A percentile compares a stretch with the other conserved stretches of the same genome.
These are phyloP conservation scores for Paecilomyces niveus DNA, from an alignment of 2,329 filamentous ascomycete species.

Conservation along the genomic window DNA sequence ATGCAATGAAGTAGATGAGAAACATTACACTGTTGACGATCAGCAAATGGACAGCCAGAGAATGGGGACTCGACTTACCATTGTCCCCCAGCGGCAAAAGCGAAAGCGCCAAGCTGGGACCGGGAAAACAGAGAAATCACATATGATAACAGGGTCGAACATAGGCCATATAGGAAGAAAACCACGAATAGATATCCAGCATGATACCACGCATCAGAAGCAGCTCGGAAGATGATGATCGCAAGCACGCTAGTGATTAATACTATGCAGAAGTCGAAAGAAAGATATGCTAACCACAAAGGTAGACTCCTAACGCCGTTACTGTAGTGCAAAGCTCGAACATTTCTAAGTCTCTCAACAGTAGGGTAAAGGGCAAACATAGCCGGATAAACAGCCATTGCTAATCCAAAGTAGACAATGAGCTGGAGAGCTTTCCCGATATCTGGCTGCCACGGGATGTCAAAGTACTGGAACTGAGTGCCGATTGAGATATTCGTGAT, in stretches of 20 bases:
- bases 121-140: constrained; percentile 71
- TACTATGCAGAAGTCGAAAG: constrained; percentile 73
- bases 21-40: constrained; percentile 48
- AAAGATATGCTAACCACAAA: constrained; percentile 75
- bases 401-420: constrained; percentile 73
- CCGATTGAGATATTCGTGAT: constrained; percentile 62
- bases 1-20: constrained; percentile 64
- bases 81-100: constrained; percentile 71
- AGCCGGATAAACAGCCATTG: constrained; percentile 69
- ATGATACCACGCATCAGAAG: constrained; percentile 63
- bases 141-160: constrained; percentile 70
- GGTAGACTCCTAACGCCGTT: constrained; percentile 79
- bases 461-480: constrained; percentile 68
- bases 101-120: constrained; percentile 77
- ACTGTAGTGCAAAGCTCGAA: constrained; percentile 81
- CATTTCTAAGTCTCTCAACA: constrained; percentile 69
- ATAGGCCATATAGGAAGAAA: constrained; percentile 72
- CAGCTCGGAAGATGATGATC: constrained; percentile 60
- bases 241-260: constrained; percentile 59
- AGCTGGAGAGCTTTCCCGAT: constrained; percentile 70
- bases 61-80: constrained; percentile 35
- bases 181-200: constrained; percentile 76
- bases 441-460: constrained; percentile 61
- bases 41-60: not conserved
- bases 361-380: constrained; percentile 88